Conservation (phyloP, 495 filamentous ascomycete genomes). For the Glonium stellatum region DNA sequence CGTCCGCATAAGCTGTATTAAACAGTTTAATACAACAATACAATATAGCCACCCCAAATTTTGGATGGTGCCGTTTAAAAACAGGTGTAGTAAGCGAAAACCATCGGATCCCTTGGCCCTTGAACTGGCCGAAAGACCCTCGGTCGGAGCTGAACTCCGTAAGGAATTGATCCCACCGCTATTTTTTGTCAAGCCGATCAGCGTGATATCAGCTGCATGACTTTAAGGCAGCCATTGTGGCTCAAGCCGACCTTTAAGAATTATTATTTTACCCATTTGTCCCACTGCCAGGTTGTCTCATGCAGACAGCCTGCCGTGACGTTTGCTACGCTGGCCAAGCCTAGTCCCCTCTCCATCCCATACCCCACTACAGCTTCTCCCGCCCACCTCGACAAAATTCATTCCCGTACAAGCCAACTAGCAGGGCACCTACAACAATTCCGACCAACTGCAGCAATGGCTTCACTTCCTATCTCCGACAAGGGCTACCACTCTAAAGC, state of each 20-base stretch:
- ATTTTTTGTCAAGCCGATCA: not conserved
- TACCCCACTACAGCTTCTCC: constrained; percentile 22
- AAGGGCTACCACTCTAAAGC: constrained; percentile 47
- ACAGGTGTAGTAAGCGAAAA: not conserved
- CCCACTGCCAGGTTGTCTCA: constrained; percentile 14
- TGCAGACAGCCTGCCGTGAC: constrained; percentile 28
- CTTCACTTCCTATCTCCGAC: constrained; percentile 32
- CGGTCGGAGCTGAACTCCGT: not conserved
- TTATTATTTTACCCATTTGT: constrained; percentile 1
- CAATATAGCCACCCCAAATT: not conserved
- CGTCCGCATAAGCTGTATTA: constrained; percentile 36
- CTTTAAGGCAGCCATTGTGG: constrained; percentile 6
- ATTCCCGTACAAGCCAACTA: constrained; percentile 32
- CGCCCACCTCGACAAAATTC: constrained; percentile 27
- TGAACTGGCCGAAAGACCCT: not conserved
- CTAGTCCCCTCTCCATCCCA: constrained; percentile 15
- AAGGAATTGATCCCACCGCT: not conserved
- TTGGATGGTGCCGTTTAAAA: not conserved
- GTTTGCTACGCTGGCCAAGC: constrained; percentile 32
- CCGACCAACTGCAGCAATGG: constrained; percentile 31
- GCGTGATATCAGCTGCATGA: not conserved
- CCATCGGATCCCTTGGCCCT: constrained; percentile 1
- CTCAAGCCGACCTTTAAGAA: constrained; percentile 10
- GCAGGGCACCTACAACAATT: constrained; percentile 27
- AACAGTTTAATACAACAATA: constrained; percentile 1